These are phyloP conservation scores for Candida andamanensis DNA, from an alignment of 805 yeast genomes.

Conservation along the genomic window DNA sequence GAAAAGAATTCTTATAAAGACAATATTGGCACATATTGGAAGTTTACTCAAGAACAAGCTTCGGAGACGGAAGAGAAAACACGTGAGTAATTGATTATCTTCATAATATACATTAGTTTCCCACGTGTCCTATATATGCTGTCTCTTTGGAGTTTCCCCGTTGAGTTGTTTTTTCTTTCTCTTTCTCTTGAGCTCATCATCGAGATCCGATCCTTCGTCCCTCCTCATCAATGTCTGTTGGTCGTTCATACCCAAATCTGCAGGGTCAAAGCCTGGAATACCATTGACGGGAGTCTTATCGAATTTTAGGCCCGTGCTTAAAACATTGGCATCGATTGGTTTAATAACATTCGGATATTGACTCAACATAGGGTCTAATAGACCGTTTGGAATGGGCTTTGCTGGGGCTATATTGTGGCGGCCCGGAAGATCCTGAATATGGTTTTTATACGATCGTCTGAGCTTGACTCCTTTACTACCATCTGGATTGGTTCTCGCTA, in stretches of 20 bases:
- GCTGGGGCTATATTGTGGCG: conserved; percentile 58
- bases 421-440: conserved; percentile 81
- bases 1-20: conserved; percentile 26
- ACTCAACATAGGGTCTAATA: conserved; percentile 33
- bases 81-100: conserved; percentile 16
- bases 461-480: conserved; percentile 90
- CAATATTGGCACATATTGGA: conserved; percentile 32
- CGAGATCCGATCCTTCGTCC: conserved; percentile 36
- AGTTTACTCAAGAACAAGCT: conserved; percentile 31
- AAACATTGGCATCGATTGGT: conserved; percentile 44
- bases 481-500: conserved; percentile 82
- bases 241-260: conserved; percentile 59
- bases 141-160: conserved; percentile 30
- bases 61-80: conserved; percentile 5
- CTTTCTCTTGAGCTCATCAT: conserved; percentile 33
- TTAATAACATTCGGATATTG: conserved; percentile 43
- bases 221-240: conserved; percentile 36
- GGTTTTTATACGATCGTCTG: conserved; percentile 92
- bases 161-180: conserved; percentile 36
- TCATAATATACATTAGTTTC: not conserved
- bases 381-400: conserved; percentile 30
- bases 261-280: conserved; percentile 70
- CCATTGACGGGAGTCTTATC: conserved; percentile 66
- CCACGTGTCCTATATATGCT: conserved; percentile 17
- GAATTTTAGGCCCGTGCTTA: conserved; percentile 49